Evolutionary conservation across 495 filamentous ascomycete species (phyloP).

Genomic region (Aspergillus panamensis): DNA sequence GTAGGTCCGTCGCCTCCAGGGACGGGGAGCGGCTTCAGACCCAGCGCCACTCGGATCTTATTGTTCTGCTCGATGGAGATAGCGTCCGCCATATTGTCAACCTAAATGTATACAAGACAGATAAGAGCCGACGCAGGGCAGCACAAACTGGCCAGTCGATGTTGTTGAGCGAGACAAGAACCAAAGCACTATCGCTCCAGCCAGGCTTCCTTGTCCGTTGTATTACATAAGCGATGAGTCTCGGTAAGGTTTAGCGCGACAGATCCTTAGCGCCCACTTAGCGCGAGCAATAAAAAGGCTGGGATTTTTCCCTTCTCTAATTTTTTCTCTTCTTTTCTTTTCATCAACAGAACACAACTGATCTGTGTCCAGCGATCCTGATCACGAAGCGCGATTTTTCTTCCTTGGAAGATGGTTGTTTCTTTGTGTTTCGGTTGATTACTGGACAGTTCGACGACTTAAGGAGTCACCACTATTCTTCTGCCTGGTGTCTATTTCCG

Average conservation of each 20-base stretch:
- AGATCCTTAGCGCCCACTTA: conserved; percentile 24
- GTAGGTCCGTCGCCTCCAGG: conserved; percentile 60
- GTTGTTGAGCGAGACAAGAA: background rate
- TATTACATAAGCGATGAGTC: conserved; percentile 21
- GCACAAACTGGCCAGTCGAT: background rate
- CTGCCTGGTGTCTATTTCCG: conserved; percentile 77
- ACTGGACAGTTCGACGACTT: conserved; percentile 76
- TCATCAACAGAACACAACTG: conserved; percentile 53
- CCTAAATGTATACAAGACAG: background rate
- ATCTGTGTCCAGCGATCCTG: conserved; percentile 84
- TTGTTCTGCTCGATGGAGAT: conserved; percentile 93
- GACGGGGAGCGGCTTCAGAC: conserved; percentile 86
- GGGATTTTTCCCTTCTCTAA: conserved; percentile 9
- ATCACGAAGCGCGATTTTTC: conserved; percentile 43
- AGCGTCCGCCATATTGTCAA: conserved; percentile 65
- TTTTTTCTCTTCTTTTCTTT: conserved; percentile 39
- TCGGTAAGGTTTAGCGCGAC: conserved; percentile 31
- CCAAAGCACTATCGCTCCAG: background rate
- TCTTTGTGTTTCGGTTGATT: conserved; percentile 64
- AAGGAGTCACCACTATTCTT: conserved; percentile 68
- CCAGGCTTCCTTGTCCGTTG: background rate
- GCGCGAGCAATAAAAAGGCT: conserved; percentile 32
- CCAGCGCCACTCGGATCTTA: conserved; percentile 82
- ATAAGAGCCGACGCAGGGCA: background rate
- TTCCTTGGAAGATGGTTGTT: conserved; percentile 27